Conservation (phyloP, 495 filamentous ascomycete species). For the Darksidea phi region DNA sequence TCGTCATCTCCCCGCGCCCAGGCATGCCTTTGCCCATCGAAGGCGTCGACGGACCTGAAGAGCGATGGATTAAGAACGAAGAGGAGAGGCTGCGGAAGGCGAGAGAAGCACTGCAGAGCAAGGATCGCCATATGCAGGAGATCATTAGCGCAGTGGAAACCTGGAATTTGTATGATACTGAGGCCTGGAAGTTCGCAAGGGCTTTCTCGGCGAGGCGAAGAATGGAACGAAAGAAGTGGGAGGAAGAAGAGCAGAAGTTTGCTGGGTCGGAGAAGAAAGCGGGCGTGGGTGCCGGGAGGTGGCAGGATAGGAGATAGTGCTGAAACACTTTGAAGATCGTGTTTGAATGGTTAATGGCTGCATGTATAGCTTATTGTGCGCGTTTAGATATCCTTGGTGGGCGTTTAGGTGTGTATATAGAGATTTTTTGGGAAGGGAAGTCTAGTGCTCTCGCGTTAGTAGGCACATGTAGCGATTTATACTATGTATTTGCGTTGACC, state of each 20-base stretch:
- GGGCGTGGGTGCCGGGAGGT: slow-evolving; percentile 37
- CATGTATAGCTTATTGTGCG: too few relatives aligned
- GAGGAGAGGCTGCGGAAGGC: slow-evolving; percentile 30
- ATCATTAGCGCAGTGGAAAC: slow-evolving; percentile 71
- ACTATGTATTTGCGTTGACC: too few relatives aligned
- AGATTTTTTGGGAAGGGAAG: too few relatives aligned
- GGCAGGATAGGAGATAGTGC: slow-evolving; percentile 11
- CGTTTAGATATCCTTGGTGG: too few relatives aligned
- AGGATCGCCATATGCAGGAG: slow-evolving; percentile 31
- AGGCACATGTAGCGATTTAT: too few relatives aligned
- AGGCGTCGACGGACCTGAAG: slow-evolving; percentile 43
- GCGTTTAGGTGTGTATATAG: too few relatives aligned
- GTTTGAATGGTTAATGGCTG: too few relatives aligned
- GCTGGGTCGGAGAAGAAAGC: slow-evolving; percentile 53
- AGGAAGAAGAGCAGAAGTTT: slow-evolving; percentile 66
- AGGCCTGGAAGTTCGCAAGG: slow-evolving; percentile 87
- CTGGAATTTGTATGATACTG: slow-evolving; percentile 91
- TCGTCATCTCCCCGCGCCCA: slow-evolving; percentile 19
- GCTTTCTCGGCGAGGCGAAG: slow-evolving; percentile 63
- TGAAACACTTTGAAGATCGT: background rate
- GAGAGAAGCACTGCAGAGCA: slow-evolving; percentile 52
- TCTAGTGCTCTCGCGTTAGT: too few relatives aligned
- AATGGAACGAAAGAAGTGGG: slow-evolving; percentile 66
- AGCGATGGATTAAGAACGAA: slow-evolving; percentile 49
- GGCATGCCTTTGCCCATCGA: slow-evolving; percentile 11